These are phyloP conservation scores for Paracoccidioides brasiliensis DNA, from an alignment of 2,329 filamentous ascomycete species.

Conservation along the genomic window DNA sequence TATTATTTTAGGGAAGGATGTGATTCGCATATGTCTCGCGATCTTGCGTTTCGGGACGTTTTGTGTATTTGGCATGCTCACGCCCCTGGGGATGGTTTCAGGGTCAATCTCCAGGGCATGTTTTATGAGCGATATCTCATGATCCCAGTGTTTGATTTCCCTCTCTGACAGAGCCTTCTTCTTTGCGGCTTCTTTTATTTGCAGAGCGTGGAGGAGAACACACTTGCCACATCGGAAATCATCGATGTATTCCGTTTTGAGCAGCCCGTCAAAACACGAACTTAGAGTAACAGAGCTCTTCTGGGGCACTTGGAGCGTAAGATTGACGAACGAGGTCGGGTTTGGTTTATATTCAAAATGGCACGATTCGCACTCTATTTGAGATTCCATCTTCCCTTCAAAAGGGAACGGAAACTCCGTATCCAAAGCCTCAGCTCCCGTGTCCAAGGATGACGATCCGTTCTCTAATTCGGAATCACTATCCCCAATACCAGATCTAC, in stretches of 20 bases:
- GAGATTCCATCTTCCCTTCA: conserved; percentile 84
- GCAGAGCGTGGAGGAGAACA: conserved; percentile 65
- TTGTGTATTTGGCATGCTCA: conserved; percentile 61
- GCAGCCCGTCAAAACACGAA: conserved; percentile 80
- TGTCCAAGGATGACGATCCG: conserved; percentile 6
- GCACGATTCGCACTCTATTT: conserved; percentile 84
- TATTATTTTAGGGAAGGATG: conserved; percentile 74
- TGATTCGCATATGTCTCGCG: conserved; percentile 75
- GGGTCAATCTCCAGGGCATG: conserved; percentile 65
- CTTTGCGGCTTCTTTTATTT: conserved; percentile 49
- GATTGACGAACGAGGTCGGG: conserved; percentile 73
- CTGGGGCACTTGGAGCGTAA: conserved; percentile 85
- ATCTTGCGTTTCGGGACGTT: conserved; percentile 72
- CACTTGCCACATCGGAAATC: conserved; percentile 95
- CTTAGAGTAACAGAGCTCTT: conserved; percentile 67
- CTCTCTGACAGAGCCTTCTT: conserved; percentile 40
- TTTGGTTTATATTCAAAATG: conserved; percentile 77
- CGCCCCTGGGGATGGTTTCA: conserved; percentile 58
- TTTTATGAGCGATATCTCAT: conserved; percentile 53
- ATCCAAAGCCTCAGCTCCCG: conserved; percentile 32
- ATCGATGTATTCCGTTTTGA: conserved; percentile 92
- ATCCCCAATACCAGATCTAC: conserved; percentile 16
- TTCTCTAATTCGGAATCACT: conserved; percentile 25
- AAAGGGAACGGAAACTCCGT: conserved; percentile 54
- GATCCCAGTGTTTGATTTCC: conserved; percentile 40